A percentile compares a stretch with the other conserved stretches of the same genome.
Evolutionary conservation across 345 rosid genomes (phyloP).

Genomic region (Aquilaria malaccensis): DNA sequence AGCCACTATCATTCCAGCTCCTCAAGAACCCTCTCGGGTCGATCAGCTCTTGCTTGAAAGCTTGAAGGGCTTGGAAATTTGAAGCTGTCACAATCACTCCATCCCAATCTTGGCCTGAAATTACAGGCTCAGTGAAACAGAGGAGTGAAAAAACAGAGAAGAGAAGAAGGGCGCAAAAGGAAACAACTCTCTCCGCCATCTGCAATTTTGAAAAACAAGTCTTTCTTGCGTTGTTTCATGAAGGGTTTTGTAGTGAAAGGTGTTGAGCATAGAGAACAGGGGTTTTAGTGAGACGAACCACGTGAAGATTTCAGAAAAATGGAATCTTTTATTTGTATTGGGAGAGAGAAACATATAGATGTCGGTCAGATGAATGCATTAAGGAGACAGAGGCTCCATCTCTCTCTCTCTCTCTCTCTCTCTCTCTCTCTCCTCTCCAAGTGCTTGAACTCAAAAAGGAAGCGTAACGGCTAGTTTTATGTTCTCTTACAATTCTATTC

Average conservation of each 20-base stretch:
- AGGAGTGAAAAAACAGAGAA: conserved; percentile 19
- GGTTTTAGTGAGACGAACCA: conserved; percentile 17
- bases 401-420: background rate
- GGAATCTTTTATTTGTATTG: conserved; percentile 26
- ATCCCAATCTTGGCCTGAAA: conserved; percentile 51
- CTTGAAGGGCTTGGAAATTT: conserved; percentile 76
- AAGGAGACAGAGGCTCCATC: conserved; percentile 25
- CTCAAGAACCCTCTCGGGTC: conserved; percentile 64
- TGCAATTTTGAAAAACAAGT: conserved; percentile 11
- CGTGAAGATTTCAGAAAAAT: conserved; percentile 42
- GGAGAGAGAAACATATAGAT: conserved; percentile 18
- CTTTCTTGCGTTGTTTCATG: conserved; percentile 3
- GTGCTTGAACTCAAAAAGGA: background rate
- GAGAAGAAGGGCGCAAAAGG: conserved; percentile 18
- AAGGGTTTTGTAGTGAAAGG: conserved; percentile 36
- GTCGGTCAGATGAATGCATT: conserved; percentile 25
- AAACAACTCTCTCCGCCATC: conserved; percentile 21
- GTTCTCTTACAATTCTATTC: background rate
- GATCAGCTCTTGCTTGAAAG: conserved; percentile 50
- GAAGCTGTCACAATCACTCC: conserved; percentile 68
- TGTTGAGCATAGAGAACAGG: conserved; percentile 18
- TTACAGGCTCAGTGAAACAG: conserved; percentile 13
- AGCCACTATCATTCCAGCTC: conserved; percentile 77
- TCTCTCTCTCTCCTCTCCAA: background rate
- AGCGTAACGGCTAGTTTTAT: conserved; percentile 51